A percentile compares a stretch with the other conserved stretches of the same genome.
These are phyloP conservation scores for Testicularia cyperi DNA, from an alignment of 1,284 basidiomycete genomes.

Conservation along the genomic window DNA sequence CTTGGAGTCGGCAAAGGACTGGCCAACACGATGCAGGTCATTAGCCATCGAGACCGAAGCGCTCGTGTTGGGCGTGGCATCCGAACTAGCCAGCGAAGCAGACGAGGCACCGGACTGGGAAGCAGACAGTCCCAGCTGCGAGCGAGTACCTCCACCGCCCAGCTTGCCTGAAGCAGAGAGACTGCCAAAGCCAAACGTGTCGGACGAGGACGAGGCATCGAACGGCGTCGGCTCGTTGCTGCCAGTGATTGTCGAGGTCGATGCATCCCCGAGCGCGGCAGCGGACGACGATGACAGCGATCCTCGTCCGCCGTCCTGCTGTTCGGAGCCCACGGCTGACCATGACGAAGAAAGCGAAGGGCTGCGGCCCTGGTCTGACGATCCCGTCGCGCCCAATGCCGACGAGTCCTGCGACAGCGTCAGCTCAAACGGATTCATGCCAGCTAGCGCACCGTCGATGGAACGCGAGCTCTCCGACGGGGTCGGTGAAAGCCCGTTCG, in stretches of 20 bases:
- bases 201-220: constrained; percentile 7
- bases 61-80: not conserved
- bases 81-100: not conserved
- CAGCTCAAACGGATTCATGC: constrained; percentile 28
- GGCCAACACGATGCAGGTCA: not conserved
- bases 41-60: not conserved
- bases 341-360: not conserved
- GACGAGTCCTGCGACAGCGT: constrained; percentile 2
- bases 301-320: not conserved
- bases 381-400: too few relatives aligned
- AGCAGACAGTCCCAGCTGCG: not conserved
- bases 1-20: not conserved
- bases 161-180: too few relatives aligned
- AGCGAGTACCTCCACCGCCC: not conserved
- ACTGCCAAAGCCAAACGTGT: not conserved
- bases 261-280: constrained; percentile 6
- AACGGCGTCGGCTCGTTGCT: constrained; percentile 36
- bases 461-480: constrained; percentile 5
- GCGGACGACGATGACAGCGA: not conserved
- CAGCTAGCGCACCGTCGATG: constrained; percentile 22
- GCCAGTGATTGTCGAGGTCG: constrained; percentile 27
- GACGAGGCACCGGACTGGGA: not conserved
- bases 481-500: constrained; percentile 12
- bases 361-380: too few relatives aligned
- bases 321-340: constrained; percentile 5